phyloP scores from a whole-genome alignment of 2,329 filamentous ascomycete genomes.

The Geosmithia putterillii region DNA sequence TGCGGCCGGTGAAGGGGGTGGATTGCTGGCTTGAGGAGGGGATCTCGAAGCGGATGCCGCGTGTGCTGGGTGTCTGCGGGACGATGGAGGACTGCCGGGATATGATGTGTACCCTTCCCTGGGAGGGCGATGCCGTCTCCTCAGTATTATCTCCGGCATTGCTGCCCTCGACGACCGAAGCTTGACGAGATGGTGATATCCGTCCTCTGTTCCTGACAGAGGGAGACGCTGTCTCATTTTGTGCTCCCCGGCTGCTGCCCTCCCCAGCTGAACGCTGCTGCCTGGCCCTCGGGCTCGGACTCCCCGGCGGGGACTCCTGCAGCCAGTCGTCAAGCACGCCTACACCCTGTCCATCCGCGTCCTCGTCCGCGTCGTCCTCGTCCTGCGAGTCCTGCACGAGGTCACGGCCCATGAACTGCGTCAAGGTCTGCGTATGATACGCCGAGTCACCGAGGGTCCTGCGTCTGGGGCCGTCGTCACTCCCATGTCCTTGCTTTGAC shows the following conservation, averaged over 20 bases:
- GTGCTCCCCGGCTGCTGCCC: neutral
- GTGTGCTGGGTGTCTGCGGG: slow-evolving; percentile 27
- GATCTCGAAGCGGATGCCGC: slow-evolving; percentile 22
- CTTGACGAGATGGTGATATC: no score
- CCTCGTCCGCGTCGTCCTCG: slow-evolving; percentile 15
- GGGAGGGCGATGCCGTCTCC: no score
- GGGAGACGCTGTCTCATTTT: neutral
- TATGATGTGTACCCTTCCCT: no score
- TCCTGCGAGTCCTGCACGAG: slow-evolving; percentile 26
- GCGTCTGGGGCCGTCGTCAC: slow-evolving; percentile 5
- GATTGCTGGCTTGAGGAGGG: slow-evolving; percentile 26
- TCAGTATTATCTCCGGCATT: no score
- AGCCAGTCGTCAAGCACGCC: slow-evolving; percentile 23
- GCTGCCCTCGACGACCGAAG: no score
- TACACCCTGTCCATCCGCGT: no score
- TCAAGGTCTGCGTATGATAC: slow-evolving; percentile 29
- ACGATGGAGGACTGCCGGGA: slow-evolving; percentile 20
- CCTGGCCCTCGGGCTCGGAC: slow-evolving; percentile 12
- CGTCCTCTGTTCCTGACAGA: neutral
- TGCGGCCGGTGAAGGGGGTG: slow-evolving; percentile 24
- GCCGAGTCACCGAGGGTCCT: slow-evolving; percentile 17
- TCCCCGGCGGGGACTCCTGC: slow-evolving; percentile 8
- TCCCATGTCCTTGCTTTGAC: neutral
- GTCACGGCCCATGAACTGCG: slow-evolving; percentile 20
- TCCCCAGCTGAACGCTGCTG: neutral